These are phyloP conservation scores for Dacryopinax primogenitus DNA, from an alignment of 768 basidiomycete genomes.

Conservation along the genomic window DNA sequence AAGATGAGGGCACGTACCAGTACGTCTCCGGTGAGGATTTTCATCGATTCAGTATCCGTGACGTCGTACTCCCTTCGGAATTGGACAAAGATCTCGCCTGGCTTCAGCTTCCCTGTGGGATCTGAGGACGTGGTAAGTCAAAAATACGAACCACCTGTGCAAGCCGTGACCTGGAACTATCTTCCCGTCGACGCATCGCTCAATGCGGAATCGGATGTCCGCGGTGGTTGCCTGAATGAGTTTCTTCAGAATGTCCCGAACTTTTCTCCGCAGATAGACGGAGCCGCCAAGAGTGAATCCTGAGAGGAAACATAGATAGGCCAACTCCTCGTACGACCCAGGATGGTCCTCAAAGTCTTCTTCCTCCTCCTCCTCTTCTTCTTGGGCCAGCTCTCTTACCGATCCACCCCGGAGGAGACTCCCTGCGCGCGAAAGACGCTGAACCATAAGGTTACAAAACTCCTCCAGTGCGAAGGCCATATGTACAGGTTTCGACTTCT, in stretches of 20 bases:
- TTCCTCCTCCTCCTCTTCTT: neutral
- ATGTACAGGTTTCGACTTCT: neutral
- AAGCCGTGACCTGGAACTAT: neutral
- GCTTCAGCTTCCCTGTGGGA: neutral
- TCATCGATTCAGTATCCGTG: neutral
- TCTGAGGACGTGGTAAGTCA: neutral
- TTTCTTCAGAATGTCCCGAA: neutral
- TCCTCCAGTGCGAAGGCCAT: neutral
- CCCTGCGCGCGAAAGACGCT: neutral
- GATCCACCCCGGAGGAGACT: neutral
- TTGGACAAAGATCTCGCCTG: neutral
- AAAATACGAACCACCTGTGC: neutral
- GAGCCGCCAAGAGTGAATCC: neutral
- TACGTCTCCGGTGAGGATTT: neutral
- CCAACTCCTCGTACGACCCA: neutral
- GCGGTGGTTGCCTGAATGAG: neutral
- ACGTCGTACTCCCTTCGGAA: neutral
- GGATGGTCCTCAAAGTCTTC: neutral
- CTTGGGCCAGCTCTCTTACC: neutral
- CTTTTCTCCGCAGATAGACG: neutral
- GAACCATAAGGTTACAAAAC: neutral
- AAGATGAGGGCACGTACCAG: neutral
- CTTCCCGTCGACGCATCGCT: neutral
- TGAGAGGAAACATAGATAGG: neutral
- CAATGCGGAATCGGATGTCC: neutral